A percentile compares a stretch with the other conserved stretches of the same genome.
These are phyloP conservation scores for Pseudovirgaria hyperparasitica DNA, from an alignment of 2,329 filamentous ascomycete genomes.

Conservation along the genomic window DNA sequence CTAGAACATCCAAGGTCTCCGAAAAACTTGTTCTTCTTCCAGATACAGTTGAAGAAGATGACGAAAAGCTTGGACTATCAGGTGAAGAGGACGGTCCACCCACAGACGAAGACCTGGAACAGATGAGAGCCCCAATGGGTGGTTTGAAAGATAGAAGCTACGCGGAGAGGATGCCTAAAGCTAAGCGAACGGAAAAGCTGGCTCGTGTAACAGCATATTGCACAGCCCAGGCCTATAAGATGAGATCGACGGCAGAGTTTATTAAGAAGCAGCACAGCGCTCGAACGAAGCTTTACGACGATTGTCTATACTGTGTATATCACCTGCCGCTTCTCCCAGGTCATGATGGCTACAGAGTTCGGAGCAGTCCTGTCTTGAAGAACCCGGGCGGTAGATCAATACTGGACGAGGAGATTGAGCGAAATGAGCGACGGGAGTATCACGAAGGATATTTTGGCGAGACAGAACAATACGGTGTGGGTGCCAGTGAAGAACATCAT, in stretches of 20 bases:
- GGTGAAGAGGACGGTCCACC: slow-evolving; percentile 53
- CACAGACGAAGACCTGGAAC: slow-evolving; percentile 51
- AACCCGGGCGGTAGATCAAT: slow-evolving; percentile 88
- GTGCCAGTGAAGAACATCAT: slow-evolving; percentile 17
- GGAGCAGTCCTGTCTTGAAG: slow-evolving; percentile 83
- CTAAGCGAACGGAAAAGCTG: slow-evolving; percentile 73
- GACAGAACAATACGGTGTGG: slow-evolving; percentile 43
- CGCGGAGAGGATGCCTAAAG: slow-evolving; percentile 83
- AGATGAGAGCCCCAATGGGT: slow-evolving; percentile 53
- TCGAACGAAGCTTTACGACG: slow-evolving; percentile 92
- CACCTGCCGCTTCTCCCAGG: slow-evolving; percentile 81
- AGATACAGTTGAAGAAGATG: slow-evolving; percentile 50
- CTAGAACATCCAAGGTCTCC: slow-evolving; percentile 83
- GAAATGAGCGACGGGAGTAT: slow-evolving; percentile 78
- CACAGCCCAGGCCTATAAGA: slow-evolving; percentile 85
- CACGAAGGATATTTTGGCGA: slow-evolving; percentile 85
- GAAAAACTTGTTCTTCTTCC: slow-evolving; percentile 94
- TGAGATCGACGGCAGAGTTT: slow-evolving; percentile 79
- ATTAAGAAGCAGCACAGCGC: slow-evolving; percentile 77
- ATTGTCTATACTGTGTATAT: slow-evolving; percentile 93
- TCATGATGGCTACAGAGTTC: slow-evolving; percentile 71
- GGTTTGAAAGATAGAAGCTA: slow-evolving; percentile 71
- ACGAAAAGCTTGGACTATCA: slow-evolving; percentile 40
- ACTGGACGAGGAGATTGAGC: slow-evolving; percentile 88
- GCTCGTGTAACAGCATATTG: slow-evolving; percentile 91